phyloP scores from a whole-genome alignment of 1,139 yeast genomes.

The Candida pseudocylindracea region DNA sequence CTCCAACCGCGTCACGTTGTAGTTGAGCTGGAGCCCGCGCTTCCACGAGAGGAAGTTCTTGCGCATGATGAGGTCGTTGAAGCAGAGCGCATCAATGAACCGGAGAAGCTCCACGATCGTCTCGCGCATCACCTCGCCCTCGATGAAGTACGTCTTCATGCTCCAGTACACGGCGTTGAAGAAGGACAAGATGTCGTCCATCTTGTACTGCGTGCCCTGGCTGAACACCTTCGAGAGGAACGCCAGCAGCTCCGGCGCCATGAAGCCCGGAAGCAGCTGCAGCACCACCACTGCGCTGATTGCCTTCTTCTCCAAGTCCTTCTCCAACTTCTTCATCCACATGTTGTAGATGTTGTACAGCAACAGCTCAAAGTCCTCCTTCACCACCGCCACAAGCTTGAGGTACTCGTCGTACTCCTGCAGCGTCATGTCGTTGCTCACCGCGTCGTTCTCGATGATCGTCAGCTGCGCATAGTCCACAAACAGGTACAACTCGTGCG shows the following conservation, averaged over 20 bases:
- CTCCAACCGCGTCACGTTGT: slow-evolving; percentile 87
- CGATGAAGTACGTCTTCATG: slow-evolving; percentile 80
- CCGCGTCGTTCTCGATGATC: slow-evolving; percentile 60
- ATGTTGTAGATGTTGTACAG: slow-evolving; percentile 89
- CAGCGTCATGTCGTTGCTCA: slow-evolving; percentile 71
- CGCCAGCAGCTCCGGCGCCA: slow-evolving; percentile 74
- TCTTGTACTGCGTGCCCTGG: slow-evolving; percentile 53
- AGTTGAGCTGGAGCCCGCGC: slow-evolving; percentile 90
- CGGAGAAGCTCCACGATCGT: slow-evolving; percentile 69
- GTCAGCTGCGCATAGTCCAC: slow-evolving; percentile 87
- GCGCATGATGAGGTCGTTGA: slow-evolving; percentile 90
- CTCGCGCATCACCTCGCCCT: slow-evolving; percentile 64
- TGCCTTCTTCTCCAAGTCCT: slow-evolving; percentile 76
- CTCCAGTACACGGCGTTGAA: slow-evolving; percentile 88
- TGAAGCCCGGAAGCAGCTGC: slow-evolving; percentile 90
- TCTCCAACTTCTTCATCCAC: slow-evolving; percentile 95
- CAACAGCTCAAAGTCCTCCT: slow-evolving; percentile 83
- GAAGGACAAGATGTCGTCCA: slow-evolving; percentile 86
- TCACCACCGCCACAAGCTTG: slow-evolving; percentile 74
- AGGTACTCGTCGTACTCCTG: slow-evolving; percentile 81
- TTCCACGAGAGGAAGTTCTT: slow-evolving; percentile 93
- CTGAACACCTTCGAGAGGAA: slow-evolving; percentile 70
- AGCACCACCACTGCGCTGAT: slow-evolving; percentile 86
- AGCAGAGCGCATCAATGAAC: slow-evolving; percentile 83
- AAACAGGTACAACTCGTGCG: slow-evolving; percentile 87